Base-by-base conservation (phyloP, 805 yeast species). In the Yarrowia hollandica region DNA sequence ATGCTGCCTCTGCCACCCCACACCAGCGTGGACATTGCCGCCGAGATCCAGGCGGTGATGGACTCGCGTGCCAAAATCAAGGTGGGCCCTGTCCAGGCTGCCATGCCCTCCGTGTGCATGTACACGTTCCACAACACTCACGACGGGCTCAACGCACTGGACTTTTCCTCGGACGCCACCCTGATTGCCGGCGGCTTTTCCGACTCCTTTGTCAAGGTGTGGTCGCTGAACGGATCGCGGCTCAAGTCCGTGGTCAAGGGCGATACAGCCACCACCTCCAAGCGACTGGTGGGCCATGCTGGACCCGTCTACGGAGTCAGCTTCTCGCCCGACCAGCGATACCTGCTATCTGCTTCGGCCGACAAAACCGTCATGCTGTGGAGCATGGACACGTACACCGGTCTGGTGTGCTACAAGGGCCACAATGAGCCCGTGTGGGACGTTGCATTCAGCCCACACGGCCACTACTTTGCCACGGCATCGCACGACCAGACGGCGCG, bases 341-440 rank as follows among this genome's bases (percentile, higher is more conserved):
- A 85, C 64, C 73, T 94, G 61, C 72, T 94, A 12, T 85, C 96
- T 0, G 80, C 88, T 6, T 88, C 96, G 1, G 98, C 90, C 68
- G 99, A 94, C 72, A 86, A 88, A 68, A 88, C 97, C 0, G 96
- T 86, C 4, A 78, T 97, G 63, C 74, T 94, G 61, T 94, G 99
- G 99, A 89, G 97, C 0, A 73, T 89, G 71, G 98, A 94, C 68
- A 87, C 97, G 0, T 89, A 82, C 69, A 83, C 95, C 0, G 85
- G 95, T 1, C 77, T 94, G 50, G 99, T 94, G 1, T 82, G 90
- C n/a, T 94, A 94, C 74, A 90, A 89, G 71, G 97, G 98, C 8
- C 99, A 94, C 69, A 89, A 85, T 67, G 95, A 89, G 65, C 98
- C 99, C 1, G 87, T 94, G 23, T 94, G 99, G 99, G 98, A 94